Base-by-base conservation (phyloP, 306 rosid species). In the Castanea mollissima region DNA sequence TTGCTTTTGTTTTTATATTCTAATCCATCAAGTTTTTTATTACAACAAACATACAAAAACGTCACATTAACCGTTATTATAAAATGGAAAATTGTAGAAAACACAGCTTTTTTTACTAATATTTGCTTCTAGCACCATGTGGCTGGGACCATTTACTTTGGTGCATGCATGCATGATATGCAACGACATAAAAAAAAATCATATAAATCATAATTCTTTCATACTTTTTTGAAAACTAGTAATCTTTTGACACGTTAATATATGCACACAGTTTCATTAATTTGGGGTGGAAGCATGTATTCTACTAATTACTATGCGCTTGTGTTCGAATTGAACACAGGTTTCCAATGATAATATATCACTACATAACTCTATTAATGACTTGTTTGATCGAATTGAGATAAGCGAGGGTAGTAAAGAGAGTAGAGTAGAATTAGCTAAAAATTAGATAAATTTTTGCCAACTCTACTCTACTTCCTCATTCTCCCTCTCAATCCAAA, bases 341-440 rank as follows among this genome's bases (percentile, higher is more conserved):
- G 35, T 5, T 32, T 32, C 35, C 35, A 32, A 32, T 32, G 35
- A 32, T 32, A 32, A 32, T 32, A 32, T 5, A 0, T 32, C 5
- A 32, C 6, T 34, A 34, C 35, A 5, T 34, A 34, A 34, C 35
- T 34, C 6, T 4, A 34, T 34, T 34, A 34, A 5, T 34, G 5
- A 1, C 6, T 34, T 34, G 0, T 38, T 38, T 38, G 11, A 23
- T 23, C 23, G 23, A 38, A 38, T 38, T 7, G 2, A 38, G 3
- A 25, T 25, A 1, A 25, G 27, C 1, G 2, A 25, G 0, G 3
- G 1, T 3, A 2, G 10, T 7, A 29, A 29, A 3, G 31, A 29
- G 31, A 29, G 0, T 29, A 38, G 46, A 7, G 11, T 38, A 2
- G 0, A 38, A 0, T 38, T 38, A 38, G 0, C 0, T 0, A 0